Percentiles rank a stretch among this genome's conserved stretches.
These are phyloP conservation scores for Tulasnella sp. DNA, from an alignment of 768 basidiomycete genomes.

Conservation along the genomic window DNA sequence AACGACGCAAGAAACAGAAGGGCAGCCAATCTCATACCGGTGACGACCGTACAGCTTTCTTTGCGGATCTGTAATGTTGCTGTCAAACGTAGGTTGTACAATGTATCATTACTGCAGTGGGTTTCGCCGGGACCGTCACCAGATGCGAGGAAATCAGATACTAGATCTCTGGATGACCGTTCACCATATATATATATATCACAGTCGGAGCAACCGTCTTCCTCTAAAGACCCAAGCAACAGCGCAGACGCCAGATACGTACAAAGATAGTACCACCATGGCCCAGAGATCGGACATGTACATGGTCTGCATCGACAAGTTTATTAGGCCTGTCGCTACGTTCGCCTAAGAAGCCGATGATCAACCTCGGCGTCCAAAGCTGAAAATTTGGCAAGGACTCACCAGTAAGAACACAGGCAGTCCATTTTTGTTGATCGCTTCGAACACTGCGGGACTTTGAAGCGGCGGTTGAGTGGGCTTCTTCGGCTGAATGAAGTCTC, in stretches of 20 bases:
- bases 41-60: slow-evolving; percentile 51
- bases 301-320: slow-evolving; percentile 72
- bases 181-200: neutral
- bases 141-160: neutral
- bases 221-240: slow-evolving; percentile 48
- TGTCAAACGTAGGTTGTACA: neutral
- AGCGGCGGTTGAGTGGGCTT: slow-evolving; percentile 5
- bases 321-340: slow-evolving; percentile 72
- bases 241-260: slow-evolving; percentile 45
- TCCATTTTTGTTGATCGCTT: slow-evolving; percentile 75
- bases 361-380: neutral
- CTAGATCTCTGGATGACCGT: neutral
- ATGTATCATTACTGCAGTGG: neutral
- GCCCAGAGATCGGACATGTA: slow-evolving; percentile 47
- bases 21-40: slow-evolving; percentile 51
- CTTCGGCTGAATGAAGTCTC: neutral
- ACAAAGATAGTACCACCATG: slow-evolving; percentile 49
- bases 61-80: slow-evolving; percentile 41
- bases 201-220: slow-evolving; percentile 24
- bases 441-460: slow-evolving; percentile 43
- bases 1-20: slow-evolving; percentile 37
- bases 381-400: neutral
- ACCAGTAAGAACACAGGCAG: slow-evolving; percentile 73
- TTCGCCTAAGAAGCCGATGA: slow-evolving; percentile 52
- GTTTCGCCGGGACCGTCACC: too few relatives aligned